Percentiles rank a stretch among this genome's conserved stretches.
These are phyloP conservation scores for Lactarius vividus DNA, from an alignment of 768 basidiomycete genomes.

Conservation along the genomic window DNA sequence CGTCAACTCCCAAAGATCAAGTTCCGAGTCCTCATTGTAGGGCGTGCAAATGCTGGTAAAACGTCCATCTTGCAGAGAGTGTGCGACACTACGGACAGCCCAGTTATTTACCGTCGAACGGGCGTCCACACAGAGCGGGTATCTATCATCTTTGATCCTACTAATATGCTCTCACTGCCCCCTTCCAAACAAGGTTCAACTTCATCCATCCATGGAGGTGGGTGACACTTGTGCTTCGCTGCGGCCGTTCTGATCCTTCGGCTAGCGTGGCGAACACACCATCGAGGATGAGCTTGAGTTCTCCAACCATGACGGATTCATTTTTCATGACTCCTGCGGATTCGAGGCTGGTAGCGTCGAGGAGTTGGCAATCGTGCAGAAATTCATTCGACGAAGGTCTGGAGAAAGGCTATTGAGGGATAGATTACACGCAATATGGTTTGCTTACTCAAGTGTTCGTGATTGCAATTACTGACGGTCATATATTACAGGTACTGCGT, in stretches of 20 bases:
- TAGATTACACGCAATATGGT: background rate
- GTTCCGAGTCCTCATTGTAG: background rate
- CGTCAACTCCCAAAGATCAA: background rate
- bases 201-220: background rate
- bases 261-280: background rate
- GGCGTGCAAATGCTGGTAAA: background rate
- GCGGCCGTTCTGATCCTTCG: background rate
- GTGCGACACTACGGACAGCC: background rate
- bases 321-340: background rate
- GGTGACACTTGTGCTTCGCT: background rate
- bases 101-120: background rate
- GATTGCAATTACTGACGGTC: background rate
- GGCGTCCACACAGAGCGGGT: background rate
- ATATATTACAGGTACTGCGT: background rate
- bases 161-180: background rate
- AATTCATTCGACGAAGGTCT: background rate
- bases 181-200: background rate
- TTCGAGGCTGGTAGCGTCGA: background rate
- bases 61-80: background rate
- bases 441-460: background rate
- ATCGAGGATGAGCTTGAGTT: background rate
- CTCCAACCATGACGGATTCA: background rate
- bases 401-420: background rate
- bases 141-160: background rate
- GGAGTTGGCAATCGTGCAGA: background rate